Conservation (phyloP, 768 basidiomycete species). For the Boletus speciosus region DNA sequence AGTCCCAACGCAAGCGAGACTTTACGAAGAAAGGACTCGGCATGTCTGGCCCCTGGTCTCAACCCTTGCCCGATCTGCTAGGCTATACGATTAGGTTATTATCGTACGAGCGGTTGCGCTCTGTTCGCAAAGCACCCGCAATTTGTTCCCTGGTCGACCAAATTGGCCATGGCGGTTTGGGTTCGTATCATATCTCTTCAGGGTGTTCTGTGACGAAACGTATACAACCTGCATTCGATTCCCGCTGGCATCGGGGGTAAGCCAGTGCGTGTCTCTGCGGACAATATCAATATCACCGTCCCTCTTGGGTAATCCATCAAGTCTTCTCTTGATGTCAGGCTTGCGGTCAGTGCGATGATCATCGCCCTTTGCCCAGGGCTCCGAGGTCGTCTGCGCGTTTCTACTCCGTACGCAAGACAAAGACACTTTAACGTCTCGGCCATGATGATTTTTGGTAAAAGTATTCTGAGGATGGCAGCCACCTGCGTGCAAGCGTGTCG, state of each 20-base stretch:
- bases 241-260: not conserved
- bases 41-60: not conserved
- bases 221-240: not conserved
- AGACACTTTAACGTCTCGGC: not conserved
- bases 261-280: not conserved
- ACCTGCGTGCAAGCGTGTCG: not conserved
- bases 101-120: not conserved
- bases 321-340: not conserved
- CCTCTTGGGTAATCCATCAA: not conserved
- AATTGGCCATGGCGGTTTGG: not conserved
- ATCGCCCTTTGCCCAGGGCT: not conserved
- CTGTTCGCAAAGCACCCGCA: not conserved
- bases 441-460: not conserved
- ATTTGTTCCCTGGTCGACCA: not conserved
- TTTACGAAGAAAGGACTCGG: not conserved
- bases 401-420: not conserved
- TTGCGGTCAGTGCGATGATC: no score
- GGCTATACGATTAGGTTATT: not conserved
- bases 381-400: not conserved
- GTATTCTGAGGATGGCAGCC: no score
- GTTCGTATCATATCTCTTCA: not conserved
- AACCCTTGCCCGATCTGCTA: not conserved
- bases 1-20: not conserved
- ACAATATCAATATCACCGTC: not conserved
- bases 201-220: not conserved